Evolutionary conservation across 495 filamentous ascomycete species (phyloP), one percentile per base, ranked within the genome.

Genomic region (Neurospora terricola): DNA sequence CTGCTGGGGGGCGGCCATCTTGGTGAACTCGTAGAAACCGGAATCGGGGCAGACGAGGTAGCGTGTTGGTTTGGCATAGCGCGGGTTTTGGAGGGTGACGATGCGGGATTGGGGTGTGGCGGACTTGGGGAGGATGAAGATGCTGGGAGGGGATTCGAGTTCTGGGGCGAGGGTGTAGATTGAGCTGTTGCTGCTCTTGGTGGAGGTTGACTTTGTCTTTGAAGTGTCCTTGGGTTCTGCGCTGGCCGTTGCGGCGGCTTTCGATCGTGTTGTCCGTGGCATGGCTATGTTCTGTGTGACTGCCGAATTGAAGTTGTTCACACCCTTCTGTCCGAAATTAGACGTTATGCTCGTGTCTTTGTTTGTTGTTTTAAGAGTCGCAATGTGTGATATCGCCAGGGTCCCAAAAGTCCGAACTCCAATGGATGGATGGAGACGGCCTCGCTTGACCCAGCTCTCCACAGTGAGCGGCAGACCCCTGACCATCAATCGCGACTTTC

Each of bases 11-110:
- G 93, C 86, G 12, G 89, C 81, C 76, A 98, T 86, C 45, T 87
- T 87, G 16, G 90, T 97, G 83, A 98, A 94, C 79, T 99, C 96
- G 82, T 91, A 94, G 74, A 97, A 85, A 36, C 95, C 96, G 12
- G 87, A 87, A 38, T 87, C 80, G 5, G 94, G 93, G 78, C 94
- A 96, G 78, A 93, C 90, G 73, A 93, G 88, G 80, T 94, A 98
- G 72, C 92, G 88, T 68, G 84, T 87, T 7, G 90, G 87, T 16
- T 83, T 84, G 27, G 76, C 80, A 54, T 88, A 91, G 73, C 90
- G 90, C 11, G 96, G 95, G 80, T 97, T 88, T n/a, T 90, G 86
- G 14, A 99, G 85, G 37, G 90, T 90, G 76, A 97, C 80, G 70
- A 98, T 89, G 72, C 90, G 88, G 30, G 91, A 88, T 70, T 89